Conservation (phyloP, 2,329 filamentous ascomycete species). For the Penicillium polonicum region DNA sequence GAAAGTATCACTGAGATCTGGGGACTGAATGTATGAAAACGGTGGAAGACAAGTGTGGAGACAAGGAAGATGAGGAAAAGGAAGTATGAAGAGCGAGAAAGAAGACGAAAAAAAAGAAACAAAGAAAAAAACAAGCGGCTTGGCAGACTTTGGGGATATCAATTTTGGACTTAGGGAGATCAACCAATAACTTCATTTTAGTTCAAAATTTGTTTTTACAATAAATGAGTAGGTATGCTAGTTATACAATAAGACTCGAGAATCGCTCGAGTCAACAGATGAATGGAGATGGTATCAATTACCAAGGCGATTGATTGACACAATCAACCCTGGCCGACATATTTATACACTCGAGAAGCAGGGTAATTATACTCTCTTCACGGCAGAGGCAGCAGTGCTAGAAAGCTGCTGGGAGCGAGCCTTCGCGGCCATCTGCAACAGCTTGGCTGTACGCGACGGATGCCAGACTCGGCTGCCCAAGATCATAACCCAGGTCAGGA, state of each 20-base stretch:
- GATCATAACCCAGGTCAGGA: slow-evolving; percentile 78
- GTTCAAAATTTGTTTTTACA: slow-evolving; percentile 1
- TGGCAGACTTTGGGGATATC: neutral
- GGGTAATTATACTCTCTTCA: slow-evolving; percentile 16
- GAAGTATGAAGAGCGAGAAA: neutral
- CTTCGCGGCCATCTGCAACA: slow-evolving; percentile 53
- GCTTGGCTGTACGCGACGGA: slow-evolving; percentile 62
- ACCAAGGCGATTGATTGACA: slow-evolving; percentile 3
- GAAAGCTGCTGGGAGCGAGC: slow-evolving; percentile 31
- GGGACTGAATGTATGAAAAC: neutral
- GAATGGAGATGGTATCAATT: slow-evolving; percentile 30
- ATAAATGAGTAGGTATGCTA: slow-evolving; percentile 6
- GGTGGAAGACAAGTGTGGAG: neutral
- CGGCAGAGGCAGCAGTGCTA: slow-evolving; percentile 24
- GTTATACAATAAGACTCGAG: slow-evolving; percentile 22
- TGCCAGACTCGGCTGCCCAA: slow-evolving; percentile 76
- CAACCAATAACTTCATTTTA: slow-evolving; percentile 1
- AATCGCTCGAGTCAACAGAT: slow-evolving; percentile 1
- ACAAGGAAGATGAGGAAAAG: neutral
- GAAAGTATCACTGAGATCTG: neutral
- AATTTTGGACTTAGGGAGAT: neutral
- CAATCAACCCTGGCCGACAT: slow-evolving; percentile 11
- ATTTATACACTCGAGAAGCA: slow-evolving; percentile 16
- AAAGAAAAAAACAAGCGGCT: neutral
- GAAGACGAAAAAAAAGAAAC: neutral